Base-by-base conservation (phyloP, 495 filamentous ascomycete genomes). In the Thozetella sp. region DNA sequence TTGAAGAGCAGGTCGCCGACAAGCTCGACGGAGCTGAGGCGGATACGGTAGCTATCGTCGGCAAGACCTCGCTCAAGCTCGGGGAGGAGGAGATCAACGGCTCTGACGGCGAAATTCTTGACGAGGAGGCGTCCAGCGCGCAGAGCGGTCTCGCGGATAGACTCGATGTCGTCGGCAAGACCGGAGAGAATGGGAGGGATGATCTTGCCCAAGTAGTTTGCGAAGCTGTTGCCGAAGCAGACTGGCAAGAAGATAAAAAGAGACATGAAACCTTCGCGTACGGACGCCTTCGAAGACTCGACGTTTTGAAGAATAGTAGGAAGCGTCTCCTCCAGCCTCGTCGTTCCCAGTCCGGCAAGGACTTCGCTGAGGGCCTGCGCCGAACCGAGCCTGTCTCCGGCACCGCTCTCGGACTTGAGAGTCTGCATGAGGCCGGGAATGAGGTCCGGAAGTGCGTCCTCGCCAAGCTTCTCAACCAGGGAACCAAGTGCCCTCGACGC, bases 211-310 rank as follows among this genome's bases (percentile, higher is more conserved):
- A 99, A 89, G 68, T 99, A 99, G 67, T 90, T 89, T 61, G 95
- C 91, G 71, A 99, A 99, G 77, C 93, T 96, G 81, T 98, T 98
- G 64, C 95, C 95, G 70, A 99, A 99, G 75, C 95, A 99, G 57
- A 96, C 96, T 19, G 95, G 95, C 75, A 99, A 86, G 82, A 96
- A 99, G 63, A 99, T 97, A 76, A 99, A 99, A 43, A 99, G 83
- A 25, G 95, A 97, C 95, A 99, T 99, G 81, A 98, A 99, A 34
- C 95, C 95, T 80, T 99, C 95, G 60, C 95, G 88, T 59, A 97
- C 91, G 61, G 92, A 83, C 20, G 95, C 73, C 72, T 97, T 98
- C 54, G 91, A 83, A 67, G 95, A 98, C 63, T 90, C 86, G 53
- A 96, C 93, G 64, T 99, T 99, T 68, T 99, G 95, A 24, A 99